Evolutionary conservation across 2,329 filamentous ascomycete genomes (phyloP), one percentile per base, ranked within the genome.

Genomic region (Aspergillus pseudotamarii): DNA sequence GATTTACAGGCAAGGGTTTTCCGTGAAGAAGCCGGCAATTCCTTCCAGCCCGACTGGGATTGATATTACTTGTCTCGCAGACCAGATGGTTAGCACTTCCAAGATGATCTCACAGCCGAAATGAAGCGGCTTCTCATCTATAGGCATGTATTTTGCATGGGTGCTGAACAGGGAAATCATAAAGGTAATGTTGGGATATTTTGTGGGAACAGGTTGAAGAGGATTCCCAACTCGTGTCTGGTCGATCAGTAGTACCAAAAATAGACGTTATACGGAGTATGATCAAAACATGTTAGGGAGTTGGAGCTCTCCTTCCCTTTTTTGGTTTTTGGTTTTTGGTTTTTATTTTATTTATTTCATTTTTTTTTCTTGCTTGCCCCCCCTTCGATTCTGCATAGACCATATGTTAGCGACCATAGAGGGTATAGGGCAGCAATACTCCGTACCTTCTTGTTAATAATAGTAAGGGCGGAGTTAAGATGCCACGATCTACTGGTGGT

Each of bases 1-100:
- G 19, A 14, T 55, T 55, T 36, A 26, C 30, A 55, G 34, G 34
- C 36, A 26, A 55, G n/a, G 26, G 51, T 55, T 16, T 38, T 55
- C 51, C 51, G 51, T 41, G 51, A 36, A 55, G 51, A 55, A 21
- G 9, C 32, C 51, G 51, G 51, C 32, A 55, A 28, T 55, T 55
- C 30, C 32, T 55, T 38, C 51, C 34, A 38, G 34, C 21, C 51
- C 32, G 28, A 23, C 51, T 26, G 14, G 30, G 11, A 23, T 55
- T 34, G n/a, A 21, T 54, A 30, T 36, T 36, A 38, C 51, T 55
- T 41, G 34, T 36, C 32, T 55, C 32, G n/a, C n/a, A 6, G 32
- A 55, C 21, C 34, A 14, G 30, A 38, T n/a, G 14, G 51, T 38
- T 55, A 38, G 34, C 32, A n/a, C 51, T 38, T 8, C 8, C 14